Base-by-base conservation (phyloP, 345 rosid genomes). In the Corchorus capsularis region DNA sequence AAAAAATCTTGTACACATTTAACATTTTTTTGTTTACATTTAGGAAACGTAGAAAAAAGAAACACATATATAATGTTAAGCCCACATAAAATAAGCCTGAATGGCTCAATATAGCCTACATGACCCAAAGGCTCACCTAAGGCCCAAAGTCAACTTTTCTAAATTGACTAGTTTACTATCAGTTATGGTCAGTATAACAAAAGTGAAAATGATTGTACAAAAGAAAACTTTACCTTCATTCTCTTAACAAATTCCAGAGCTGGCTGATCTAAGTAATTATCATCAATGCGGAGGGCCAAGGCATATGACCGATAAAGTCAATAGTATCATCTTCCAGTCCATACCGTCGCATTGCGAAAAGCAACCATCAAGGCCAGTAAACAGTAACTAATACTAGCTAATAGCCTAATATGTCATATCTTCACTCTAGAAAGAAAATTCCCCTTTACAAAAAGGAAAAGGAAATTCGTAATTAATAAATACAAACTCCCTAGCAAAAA, bases 301-400 rank as follows among this genome's bases (percentile, higher is more conserved):
- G 99, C 98, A 86, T 95, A n/a, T n/a, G 98, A 49, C 97, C 97
- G 9, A 95, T 89, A 66, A 92, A 95, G 86, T 95, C 97, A 65
- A 95, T 74, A 22, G 96, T 92, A 77, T 95, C 89, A 67, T 95
- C 99, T 82, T 95, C 99, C 69, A 95, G 89, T 47, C 98, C 97
- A 49, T 91, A 90, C 82, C 90, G 93, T 39, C 97, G 76, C 67
- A 64, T 32, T 22, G 2, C 16, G 13, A 15, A 54, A 56, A 34
- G 20, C 32, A 57, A 1, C 20, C 52, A 14, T 56, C 7, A n/a
- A 15, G 9, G 27, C n/a, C 63, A 10, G 43, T 41, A 55, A 43
- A 45, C 49, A 12, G 43, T 49, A 67, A 62, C 10, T 27, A 9
- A 71, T 69, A 79, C 6, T 54, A 67, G 17, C 46, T 12, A 47